Evolutionary conservation across 805 yeast species (phyloP).

Genomic region (Saccharomycopsis fibuligera): DNA sequence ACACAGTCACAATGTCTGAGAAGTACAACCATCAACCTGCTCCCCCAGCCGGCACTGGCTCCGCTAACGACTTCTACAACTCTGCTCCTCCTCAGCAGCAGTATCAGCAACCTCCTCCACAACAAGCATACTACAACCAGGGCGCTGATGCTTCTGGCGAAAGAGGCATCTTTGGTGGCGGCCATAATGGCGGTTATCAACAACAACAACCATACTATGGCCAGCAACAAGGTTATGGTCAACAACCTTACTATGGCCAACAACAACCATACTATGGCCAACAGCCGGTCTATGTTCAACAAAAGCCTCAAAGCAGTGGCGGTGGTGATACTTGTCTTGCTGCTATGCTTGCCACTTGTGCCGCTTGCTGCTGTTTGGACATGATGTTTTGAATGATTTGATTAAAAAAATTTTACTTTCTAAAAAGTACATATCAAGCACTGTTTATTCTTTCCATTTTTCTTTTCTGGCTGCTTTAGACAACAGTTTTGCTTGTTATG

Average conservation of each 20-base stretch:
- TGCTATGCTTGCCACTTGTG: slow-evolving; percentile 19
- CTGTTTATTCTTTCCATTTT: not conserved
- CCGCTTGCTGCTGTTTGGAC: slow-evolving; percentile 20
- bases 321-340: slow-evolving; percentile 15
- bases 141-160: not conserved
- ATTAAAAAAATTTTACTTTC: not conserved
- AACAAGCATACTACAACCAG: slow-evolving; percentile 10
- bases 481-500: too few species aligned
- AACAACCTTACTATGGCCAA: not conserved
- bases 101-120: slow-evolving; percentile 9
- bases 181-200: slow-evolving; percentile 7
- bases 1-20: slow-evolving; percentile 10
- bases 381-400: slow-evolving; percentile 15
- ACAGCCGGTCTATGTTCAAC: slow-evolving; percentile 18
- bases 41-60: not conserved
- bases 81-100: slow-evolving; percentile 12
- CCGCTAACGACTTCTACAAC: slow-evolving; percentile 13
- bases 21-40: too few species aligned
- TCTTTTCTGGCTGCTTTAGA: too few species aligned
- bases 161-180: slow-evolving; percentile 2
- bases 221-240: slow-evolving; percentile 7
- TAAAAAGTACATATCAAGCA: not conserved
- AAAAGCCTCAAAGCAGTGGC: slow-evolving; percentile 4
- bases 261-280: slow-evolving; percentile 9
- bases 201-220: slow-evolving; percentile 13